Evolutionary conservation across 208 protist genomes (phyloP).

Genomic region (Wallacemonas sp.): DNA sequence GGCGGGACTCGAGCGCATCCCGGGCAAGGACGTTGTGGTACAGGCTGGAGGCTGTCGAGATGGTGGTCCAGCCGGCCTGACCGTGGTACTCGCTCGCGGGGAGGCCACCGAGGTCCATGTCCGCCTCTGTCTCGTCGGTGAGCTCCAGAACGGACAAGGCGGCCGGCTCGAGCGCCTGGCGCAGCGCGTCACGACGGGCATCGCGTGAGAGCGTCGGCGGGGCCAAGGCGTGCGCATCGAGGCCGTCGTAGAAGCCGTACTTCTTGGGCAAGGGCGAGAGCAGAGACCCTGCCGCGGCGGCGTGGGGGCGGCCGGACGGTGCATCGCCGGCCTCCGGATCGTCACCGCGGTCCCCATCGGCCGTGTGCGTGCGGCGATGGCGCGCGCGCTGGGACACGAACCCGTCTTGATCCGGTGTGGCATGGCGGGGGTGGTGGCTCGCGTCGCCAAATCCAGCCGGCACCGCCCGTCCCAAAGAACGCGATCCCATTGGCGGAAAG

Average conservation of each 20-base stretch:
- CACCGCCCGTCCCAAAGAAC: neutral
- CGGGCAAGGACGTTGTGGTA: conserved; percentile 58
- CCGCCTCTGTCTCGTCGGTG: conserved; percentile 71
- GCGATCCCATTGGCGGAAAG: conserved; percentile 7
- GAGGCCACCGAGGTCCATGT: conserved; percentile 77
- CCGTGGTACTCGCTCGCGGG: conserved; percentile 77
- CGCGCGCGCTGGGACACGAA: conserved; percentile 41
- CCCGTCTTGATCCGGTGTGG: conserved; percentile 6
- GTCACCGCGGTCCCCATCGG: conserved; percentile 14
- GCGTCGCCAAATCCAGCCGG: neutral
- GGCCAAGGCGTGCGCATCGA: conserved; percentile 66
- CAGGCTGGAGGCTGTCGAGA: conserved; percentile 77
- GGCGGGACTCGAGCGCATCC: conserved; percentile 74
- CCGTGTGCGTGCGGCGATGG: conserved; percentile 19
- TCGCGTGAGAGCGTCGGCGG: conserved; percentile 32
- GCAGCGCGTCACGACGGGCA: conserved; percentile 49
- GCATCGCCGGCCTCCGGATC: neutral
- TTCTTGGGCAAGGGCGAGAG: conserved; percentile 65
- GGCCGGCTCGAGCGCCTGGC: conserved; percentile 53
- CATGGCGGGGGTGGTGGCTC: neutral
- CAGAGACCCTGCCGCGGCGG: conserved; percentile 46
- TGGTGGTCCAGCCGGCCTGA: conserved; percentile 66
- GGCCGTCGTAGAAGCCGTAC: conserved; percentile 69
- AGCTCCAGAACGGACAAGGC: conserved; percentile 77
- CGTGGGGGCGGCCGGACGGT: too few relatives aligned